A percentile compares a stretch with the other conserved stretches of the same genome.
These are phyloP conservation scores for Chrysopogon serrulatus DNA, from an alignment of 176 grass and related monocot genomes.

Conservation along the genomic window DNA sequence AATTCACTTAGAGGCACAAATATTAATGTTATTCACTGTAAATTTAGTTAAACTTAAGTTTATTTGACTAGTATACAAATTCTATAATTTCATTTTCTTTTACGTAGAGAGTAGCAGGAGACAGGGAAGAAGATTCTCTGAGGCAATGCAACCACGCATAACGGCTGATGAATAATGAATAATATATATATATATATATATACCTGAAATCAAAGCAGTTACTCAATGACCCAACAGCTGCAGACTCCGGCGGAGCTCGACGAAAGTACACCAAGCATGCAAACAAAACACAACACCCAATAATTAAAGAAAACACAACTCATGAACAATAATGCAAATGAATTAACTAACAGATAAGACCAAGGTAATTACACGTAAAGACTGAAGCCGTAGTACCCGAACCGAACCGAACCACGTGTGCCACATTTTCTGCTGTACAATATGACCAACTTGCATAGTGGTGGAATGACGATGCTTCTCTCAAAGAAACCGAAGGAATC, in stretches of 20 bases:
- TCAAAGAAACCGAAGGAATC: too few relatives aligned
- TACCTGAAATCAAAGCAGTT: background rate
- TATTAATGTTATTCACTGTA: too few relatives aligned
- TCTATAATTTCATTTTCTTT: too few relatives aligned
- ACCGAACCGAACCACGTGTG: slow-evolving; percentile 3
- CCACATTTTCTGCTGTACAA: background rate
- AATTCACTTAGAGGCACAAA: too few relatives aligned
- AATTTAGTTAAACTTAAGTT: too few relatives aligned
- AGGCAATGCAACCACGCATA: background rate
- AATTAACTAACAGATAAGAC: background rate
- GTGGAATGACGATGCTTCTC: background rate
- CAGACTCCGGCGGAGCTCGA: background rate
- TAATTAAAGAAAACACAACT: background rate
- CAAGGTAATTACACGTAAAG: background rate
- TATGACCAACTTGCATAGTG: too few relatives aligned
- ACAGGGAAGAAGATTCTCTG: background rate
- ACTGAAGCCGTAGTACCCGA: too few relatives aligned
- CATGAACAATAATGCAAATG: background rate
- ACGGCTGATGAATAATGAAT: background rate
- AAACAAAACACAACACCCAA: too few relatives aligned
- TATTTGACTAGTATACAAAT: too few relatives aligned
- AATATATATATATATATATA: too few relatives aligned
- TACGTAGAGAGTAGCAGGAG: too few relatives aligned
- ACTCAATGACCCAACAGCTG: background rate
- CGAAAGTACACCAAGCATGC: too few relatives aligned